A percentile compares a stretch with the other conserved stretches of the same genome.
Conservation (phyloP, 305 asterid genomes). For the Nicotiana rustica region DNA sequence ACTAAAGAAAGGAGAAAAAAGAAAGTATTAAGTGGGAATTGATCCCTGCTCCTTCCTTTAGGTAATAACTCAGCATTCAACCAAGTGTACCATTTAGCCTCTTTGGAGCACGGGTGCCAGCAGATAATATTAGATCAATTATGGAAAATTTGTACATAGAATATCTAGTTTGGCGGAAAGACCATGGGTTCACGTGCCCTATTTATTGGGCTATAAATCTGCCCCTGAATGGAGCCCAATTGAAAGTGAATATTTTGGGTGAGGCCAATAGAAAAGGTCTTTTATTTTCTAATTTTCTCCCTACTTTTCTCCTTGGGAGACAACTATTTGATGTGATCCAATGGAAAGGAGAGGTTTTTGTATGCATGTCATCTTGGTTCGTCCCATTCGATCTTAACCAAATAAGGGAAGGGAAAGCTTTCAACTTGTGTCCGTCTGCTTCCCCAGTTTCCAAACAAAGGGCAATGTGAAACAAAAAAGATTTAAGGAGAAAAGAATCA, state of each 20-base stretch:
- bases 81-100: no score
- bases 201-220: no score
- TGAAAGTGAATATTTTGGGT: background rate
- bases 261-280: background rate
- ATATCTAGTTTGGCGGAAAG: no score
- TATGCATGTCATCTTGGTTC: conserved; percentile 1
- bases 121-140: no score
- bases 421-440: background rate
- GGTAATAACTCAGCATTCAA: no score
- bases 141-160: no score
- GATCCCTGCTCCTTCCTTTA: no score
- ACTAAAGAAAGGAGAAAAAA: no score
- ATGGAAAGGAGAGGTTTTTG: background rate
- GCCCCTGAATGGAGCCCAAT: background rate
- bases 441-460: conserved; percentile 4
- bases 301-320: background rate
- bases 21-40: no score
- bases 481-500: background rate
- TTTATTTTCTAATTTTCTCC: background rate
- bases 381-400: background rate
- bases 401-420: background rate
- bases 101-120: no score
- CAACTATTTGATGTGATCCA: background rate
- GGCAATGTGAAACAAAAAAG: background rate
- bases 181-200: no score